Percentiles rank a stretch among this genome's conserved stretches.
phyloP scores from a whole-genome alignment of 371 early-diverging fungal genomes.

The Ordospora colligata region DNA sequence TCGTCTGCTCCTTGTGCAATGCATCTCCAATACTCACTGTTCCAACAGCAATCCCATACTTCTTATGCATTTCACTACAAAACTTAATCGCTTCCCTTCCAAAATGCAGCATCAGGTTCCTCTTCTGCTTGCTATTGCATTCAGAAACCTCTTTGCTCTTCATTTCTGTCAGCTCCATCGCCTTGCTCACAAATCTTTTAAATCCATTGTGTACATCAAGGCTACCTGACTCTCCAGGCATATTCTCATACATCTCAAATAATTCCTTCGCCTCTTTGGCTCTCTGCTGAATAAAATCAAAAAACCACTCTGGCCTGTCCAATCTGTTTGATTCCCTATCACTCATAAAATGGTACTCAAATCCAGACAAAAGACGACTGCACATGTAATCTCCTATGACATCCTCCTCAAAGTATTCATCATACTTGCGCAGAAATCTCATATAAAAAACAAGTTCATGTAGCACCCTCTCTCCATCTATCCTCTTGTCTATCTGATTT shows the following conservation, averaged over 20 bases:
- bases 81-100: slow-evolving; percentile 33
- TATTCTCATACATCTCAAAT: slow-evolving; percentile 23
- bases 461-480: slow-evolving; percentile 21
- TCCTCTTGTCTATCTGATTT: not conserved
- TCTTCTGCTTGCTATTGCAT: slow-evolving; percentile 47
- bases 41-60: slow-evolving; percentile 16
- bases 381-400: slow-evolving; percentile 34
- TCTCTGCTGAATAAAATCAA: slow-evolving; percentile 51
- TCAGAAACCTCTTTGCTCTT: slow-evolving; percentile 51
- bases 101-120: slow-evolving; percentile 53
- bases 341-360: slow-evolving; percentile 59
- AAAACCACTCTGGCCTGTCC: slow-evolving; percentile 61
- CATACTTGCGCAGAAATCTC: slow-evolving; percentile 39
- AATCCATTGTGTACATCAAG: not conserved
- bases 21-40: not conserved
- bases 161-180: slow-evolving; percentile 27
- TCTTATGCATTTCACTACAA: slow-evolving; percentile 13
- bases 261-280: slow-evolving; percentile 26
- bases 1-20: not conserved
- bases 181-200: slow-evolving; percentile 13
- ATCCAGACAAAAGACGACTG: slow-evolving; percentile 24
- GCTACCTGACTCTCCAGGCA: not conserved
- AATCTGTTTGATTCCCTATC: slow-evolving; percentile 59
- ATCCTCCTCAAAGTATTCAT: slow-evolving; percentile 30
- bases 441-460: slow-evolving; percentile 47